Evolutionary conservation across 2,329 filamentous ascomycete species (phyloP), one percentile per base, ranked within the genome.

Genomic region (Onygenales sp.): DNA sequence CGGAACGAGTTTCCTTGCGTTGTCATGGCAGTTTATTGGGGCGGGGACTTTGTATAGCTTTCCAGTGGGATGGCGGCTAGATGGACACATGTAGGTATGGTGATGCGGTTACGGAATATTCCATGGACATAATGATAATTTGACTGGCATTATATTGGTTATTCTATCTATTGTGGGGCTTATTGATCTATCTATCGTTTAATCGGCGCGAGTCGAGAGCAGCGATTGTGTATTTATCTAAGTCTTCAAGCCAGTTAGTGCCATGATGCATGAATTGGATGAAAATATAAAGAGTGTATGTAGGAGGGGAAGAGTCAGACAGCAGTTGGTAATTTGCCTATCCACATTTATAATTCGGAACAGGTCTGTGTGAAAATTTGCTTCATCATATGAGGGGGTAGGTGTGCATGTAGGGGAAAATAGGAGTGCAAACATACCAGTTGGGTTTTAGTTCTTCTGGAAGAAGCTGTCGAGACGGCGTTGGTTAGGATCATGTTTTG

Each of bases 391-490:
- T 59, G 63, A 70, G 47, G 36, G 51, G 4, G 36, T 39, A 55
- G 47, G 32, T 11, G 42, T 8, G 13, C 35, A 21, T n/a, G 14
- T 17, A 11, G 8, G 31, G 51, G 41, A 46, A 33, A 47, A 43
- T 63, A 53, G 7, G 32, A 44, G 54, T 33, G 51, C 43, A 43
- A 35, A 51, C 44, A 55, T 55, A 56, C 54, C 42, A 44, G 50
- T 55, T 48, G 50, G 11, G 27, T 14, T 17, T 10, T 48, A 56
- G 42, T 43, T 47, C 64, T 79, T 79, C 63, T 84, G 83, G 69
- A 95, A 91, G 72, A 93, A 95, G 0, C 79, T 79, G 45, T 88
- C 82, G 61, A 96, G 79, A 14, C 80, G 89, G 63, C 79, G 84
- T 68, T 95, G 91, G 46, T 78, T 83, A 9, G 80, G 77, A 66